phyloP scores from a whole-genome alignment of 73 alveolate genomes.

The Tetrahymena thermophila region DNA sequence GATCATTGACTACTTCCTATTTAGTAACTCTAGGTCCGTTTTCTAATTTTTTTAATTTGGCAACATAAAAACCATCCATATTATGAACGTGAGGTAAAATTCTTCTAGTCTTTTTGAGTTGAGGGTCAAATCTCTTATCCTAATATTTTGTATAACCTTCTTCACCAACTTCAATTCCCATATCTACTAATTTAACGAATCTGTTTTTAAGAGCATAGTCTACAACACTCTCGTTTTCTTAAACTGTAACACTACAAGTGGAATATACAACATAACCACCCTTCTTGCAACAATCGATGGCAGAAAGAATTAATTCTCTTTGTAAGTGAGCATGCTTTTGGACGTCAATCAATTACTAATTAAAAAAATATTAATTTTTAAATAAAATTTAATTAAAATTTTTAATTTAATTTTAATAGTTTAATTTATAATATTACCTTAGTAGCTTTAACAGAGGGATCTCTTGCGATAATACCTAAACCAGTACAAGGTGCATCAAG shows the following conservation, averaged over 20 bases:
- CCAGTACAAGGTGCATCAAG: constrained; percentile 99
- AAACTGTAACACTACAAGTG: constrained; percentile 97
- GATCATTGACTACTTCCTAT: constrained; percentile 8
- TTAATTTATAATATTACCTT: constrained; percentile 30
- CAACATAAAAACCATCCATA: constrained; percentile 96
- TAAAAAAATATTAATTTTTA: background rate
- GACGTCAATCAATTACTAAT: constrained; percentile 79
- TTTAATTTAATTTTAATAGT: background rate
- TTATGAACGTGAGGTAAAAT: constrained; percentile 95
- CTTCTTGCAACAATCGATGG: constrained; percentile 94
- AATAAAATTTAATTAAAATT: too few species aligned
- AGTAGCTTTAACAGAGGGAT: constrained; percentile 95
- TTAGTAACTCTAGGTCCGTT: constrained; percentile 65
- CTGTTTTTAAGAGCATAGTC: constrained; percentile 90
- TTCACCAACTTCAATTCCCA: constrained; percentile 94
- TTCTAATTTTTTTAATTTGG: constrained; percentile 88
- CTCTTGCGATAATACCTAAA: constrained; percentile 97
- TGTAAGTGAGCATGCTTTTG: constrained; percentile 89
- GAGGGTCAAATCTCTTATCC: constrained; percentile 76
- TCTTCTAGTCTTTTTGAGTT: constrained; percentile 48
- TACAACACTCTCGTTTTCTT: constrained; percentile 97
- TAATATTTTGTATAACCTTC: constrained; percentile 84
- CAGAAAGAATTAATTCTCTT: constrained; percentile 95
- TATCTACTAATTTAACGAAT: constrained; percentile 86
- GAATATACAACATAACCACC: constrained; percentile 78